Conservation (phyloP, 2,329 filamentous ascomycete species). For the Ophiosphaerella herpotricha region DNA sequence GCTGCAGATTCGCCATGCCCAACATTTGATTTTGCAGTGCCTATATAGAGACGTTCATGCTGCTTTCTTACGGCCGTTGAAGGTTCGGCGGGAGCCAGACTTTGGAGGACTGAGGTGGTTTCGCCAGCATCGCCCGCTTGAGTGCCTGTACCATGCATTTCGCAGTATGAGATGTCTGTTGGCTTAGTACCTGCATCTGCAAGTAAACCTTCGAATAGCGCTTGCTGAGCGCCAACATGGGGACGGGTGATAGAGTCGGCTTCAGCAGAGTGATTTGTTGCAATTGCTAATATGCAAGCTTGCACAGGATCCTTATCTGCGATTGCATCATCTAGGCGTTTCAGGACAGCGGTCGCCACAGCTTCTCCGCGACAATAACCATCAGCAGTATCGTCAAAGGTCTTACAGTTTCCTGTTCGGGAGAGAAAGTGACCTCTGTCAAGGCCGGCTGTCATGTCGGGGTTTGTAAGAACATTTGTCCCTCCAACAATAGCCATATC, state of each 20-base stretch:
- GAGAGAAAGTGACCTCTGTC: slow-evolving; percentile 30
- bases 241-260: slow-evolving; percentile 33
- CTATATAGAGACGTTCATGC: slow-evolving; percentile 23
- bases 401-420: slow-evolving; percentile 32
- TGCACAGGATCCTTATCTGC: slow-evolving; percentile 43
- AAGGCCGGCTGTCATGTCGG: slow-evolving; percentile 51
- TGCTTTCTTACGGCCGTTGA: neutral
- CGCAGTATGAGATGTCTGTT: slow-evolving; percentile 25
- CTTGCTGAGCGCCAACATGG: slow-evolving; percentile 20
- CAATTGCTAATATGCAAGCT: slow-evolving; percentile 35
- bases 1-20: slow-evolving; percentile 43
- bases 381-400: slow-evolving; percentile 39
- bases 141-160: slow-evolving; percentile 39
- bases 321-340: slow-evolving; percentile 40
- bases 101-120: slow-evolving; percentile 15
- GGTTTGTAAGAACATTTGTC: slow-evolving; percentile 27
- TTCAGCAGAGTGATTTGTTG: slow-evolving; percentile 50
- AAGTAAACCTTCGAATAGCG: slow-evolving; percentile 16
- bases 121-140: slow-evolving; percentile 33
- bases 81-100: slow-evolving; percentile 17
- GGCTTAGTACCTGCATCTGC: slow-evolving; percentile 44
- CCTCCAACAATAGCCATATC: slow-evolving; percentile 30
- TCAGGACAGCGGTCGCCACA: slow-evolving; percentile 36
- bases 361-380: slow-evolving; percentile 46
- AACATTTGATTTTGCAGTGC: slow-evolving; percentile 39